Evolutionary conservation across 805 yeast genomes (phyloP).

Genomic region (Saccharomycopsis fodiens): DNA sequence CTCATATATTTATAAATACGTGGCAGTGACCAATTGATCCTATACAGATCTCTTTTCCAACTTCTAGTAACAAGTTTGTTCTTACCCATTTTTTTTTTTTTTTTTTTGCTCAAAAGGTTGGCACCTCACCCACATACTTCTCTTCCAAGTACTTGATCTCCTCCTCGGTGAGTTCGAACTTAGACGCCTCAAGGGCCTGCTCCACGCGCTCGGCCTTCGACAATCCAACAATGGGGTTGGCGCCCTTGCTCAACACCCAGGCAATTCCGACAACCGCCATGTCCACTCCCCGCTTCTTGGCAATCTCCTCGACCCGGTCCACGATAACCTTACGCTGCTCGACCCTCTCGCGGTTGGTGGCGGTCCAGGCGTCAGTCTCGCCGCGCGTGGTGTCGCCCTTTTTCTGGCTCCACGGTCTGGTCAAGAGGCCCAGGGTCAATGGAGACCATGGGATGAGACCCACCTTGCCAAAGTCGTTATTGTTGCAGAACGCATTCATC

Average conservation of each 20-base stretch:
- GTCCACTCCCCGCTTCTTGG: slow-evolving; percentile 37
- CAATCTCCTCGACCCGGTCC: slow-evolving; percentile 46
- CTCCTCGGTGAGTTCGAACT: slow-evolving; percentile 29
- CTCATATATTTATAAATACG: no score
- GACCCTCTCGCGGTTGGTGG: slow-evolving; percentile 2
- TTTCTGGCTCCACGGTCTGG: slow-evolving; percentile 17
- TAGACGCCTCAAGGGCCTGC: slow-evolving; percentile 40
- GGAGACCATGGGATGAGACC: slow-evolving; percentile 62
- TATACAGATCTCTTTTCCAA: no score
- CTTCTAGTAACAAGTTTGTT: no score
- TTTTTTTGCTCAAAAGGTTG: no score
- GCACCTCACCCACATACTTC: no score
- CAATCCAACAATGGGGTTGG: slow-evolving; percentile 50
- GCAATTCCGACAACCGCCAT: slow-evolving; percentile 53
- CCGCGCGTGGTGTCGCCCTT: neutral
- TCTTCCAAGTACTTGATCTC: no score
- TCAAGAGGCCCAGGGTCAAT: slow-evolving; percentile 45
- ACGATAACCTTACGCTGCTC: slow-evolving; percentile 28
- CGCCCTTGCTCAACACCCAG: slow-evolving; percentile 46
- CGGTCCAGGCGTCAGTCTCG: neutral
- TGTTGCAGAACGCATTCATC: slow-evolving; percentile 45
- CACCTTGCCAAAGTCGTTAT: no score
- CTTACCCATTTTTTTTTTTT: no score
- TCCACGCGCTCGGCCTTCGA: slow-evolving; percentile 41
- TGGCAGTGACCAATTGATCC: no score